These are phyloP conservation scores for Sparassis latifolia DNA, from an alignment of 1,284 basidiomycete genomes.

Conservation along the genomic window DNA sequence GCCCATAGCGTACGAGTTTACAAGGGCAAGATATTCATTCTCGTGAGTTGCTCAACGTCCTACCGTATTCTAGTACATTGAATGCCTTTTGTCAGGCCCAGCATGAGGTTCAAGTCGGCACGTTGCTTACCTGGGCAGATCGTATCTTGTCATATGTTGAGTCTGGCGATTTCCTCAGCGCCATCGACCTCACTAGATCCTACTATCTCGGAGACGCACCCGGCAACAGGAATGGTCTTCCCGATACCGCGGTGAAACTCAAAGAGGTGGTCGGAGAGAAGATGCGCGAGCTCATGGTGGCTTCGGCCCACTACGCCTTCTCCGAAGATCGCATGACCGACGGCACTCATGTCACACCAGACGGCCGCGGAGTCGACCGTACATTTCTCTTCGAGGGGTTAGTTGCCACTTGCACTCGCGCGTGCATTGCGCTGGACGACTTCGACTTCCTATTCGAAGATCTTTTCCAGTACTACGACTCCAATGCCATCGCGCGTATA, in stretches of 20 bases:
- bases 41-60: constrained; percentile 49
- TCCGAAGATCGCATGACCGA: constrained; percentile 93
- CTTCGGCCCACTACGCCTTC: constrained; percentile 87
- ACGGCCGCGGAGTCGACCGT: constrained; percentile 88
- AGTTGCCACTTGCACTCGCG: constrained; percentile 75
- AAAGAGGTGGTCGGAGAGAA: constrained; percentile 69
- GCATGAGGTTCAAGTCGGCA: constrained; percentile 75
- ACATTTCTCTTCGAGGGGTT: constrained; percentile 87
- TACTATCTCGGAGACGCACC: constrained; percentile 82
- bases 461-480: constrained; percentile 85
- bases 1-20: constrained; percentile 75
- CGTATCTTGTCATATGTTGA: constrained; percentile 82
- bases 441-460: constrained; percentile 89
- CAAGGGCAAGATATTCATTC: constrained; percentile 86
- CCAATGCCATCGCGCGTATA: constrained; percentile 82
- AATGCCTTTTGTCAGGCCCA: constrained; percentile 40
- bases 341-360: constrained; percentile 74
- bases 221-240: constrained; percentile 88
- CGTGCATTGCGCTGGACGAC: constrained; percentile 77
- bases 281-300: constrained; percentile 78
- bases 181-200: constrained; percentile 80
- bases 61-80: background rate
- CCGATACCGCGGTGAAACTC: constrained; percentile 54
- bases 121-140: constrained; percentile 93
- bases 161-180: constrained; percentile 82